Percentiles rank a stretch among this genome's conserved stretches.
Conservation (phyloP, 768 basidiomycete species). For the Trametes meyenii region DNA sequence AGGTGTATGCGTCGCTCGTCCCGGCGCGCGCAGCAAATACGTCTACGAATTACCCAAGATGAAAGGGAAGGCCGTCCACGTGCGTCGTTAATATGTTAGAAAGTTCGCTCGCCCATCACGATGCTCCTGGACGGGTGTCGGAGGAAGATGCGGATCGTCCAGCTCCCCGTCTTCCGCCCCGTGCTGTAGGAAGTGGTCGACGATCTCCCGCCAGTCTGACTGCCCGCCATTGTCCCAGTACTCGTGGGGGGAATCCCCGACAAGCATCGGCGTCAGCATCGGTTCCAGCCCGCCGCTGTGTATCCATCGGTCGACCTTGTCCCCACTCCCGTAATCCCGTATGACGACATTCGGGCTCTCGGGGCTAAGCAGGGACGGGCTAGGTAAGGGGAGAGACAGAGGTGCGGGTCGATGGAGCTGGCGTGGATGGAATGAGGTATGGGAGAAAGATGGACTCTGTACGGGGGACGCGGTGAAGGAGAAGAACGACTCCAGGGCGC, state of each 20-base stretch:
- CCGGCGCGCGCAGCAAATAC: too few species aligned
- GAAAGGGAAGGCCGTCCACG: not conserved
- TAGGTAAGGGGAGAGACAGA: conserved; percentile 5
- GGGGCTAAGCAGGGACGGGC: conserved; percentile 8
- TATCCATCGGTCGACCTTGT: conserved; percentile 24
- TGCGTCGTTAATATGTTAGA: not conserved
- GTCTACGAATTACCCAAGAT: too few species aligned
- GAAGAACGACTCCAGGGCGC: conserved; percentile 22
- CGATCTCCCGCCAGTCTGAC: conserved; percentile 23
- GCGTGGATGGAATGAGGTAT: conserved; percentile 13
- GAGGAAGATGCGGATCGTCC: conserved; percentile 10
- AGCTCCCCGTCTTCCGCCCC: conserved; percentile 5
- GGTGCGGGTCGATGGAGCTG: conserved; percentile 11
- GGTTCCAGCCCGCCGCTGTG: conserved; percentile 19
- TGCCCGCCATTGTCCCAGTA: conserved; percentile 17
- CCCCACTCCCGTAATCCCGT: conserved; percentile 5
- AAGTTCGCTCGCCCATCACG: not conserved
- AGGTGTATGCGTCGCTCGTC: too few species aligned
- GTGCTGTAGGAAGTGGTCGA: conserved; percentile 20
- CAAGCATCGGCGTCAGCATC: conserved; percentile 16
- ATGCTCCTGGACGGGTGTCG: not conserved
- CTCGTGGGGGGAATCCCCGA: conserved; percentile 18
- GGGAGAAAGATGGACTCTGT: conserved; percentile 26
- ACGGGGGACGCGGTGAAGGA: conserved; percentile 29
- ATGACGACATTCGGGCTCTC: conserved; percentile 14